Evolutionary conservation across 495 filamentous ascomycete species (phyloP).

Genomic region (Penicillium chermesinum): DNA sequence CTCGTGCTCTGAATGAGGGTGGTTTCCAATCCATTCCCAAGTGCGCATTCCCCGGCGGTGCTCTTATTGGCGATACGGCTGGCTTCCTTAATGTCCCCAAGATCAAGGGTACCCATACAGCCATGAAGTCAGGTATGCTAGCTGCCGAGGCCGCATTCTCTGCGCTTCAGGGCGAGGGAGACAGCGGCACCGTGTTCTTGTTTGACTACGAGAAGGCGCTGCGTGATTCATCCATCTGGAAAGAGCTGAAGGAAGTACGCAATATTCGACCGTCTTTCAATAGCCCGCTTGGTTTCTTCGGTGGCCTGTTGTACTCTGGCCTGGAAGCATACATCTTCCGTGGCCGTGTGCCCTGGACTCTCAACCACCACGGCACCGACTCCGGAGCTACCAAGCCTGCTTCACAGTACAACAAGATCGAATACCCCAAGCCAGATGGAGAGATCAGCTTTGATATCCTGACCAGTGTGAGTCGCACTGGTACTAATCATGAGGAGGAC

Average conservation of each 20-base stretch:
- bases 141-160: conserved; percentile 84
- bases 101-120: conserved; percentile 96
- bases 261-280: conserved; percentile 98
- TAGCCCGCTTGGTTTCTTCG: conserved; percentile 73
- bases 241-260: conserved; percentile 87
- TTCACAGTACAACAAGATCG: conserved; percentile 77
- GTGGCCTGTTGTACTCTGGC: conserved; percentile 89
- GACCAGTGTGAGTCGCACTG: conserved; percentile 87
- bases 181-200: conserved; percentile 71
- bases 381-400: conserved; percentile 72
- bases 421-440: conserved; percentile 94
- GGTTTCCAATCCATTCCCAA: conserved; percentile 98
- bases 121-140: conserved; percentile 96
- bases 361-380: conserved; percentile 68
- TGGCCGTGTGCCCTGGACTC: conserved; percentile 85
- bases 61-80: conserved; percentile 91
- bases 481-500: conserved; percentile 98
- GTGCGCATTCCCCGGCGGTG: conserved; percentile 91
- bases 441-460: conserved; percentile 93
- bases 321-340: conserved; percentile 85
- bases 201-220: conserved; percentile 91
- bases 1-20: conserved; percentile 88
- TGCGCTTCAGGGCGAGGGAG: conserved; percentile 55
- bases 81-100: conserved; percentile 98
- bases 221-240: conserved; percentile 85